Evolutionary conservation across 2,329 filamentous ascomycete species (phyloP), one percentile per base, ranked within the genome.

Genomic region (Cladosporium sp.): DNA sequence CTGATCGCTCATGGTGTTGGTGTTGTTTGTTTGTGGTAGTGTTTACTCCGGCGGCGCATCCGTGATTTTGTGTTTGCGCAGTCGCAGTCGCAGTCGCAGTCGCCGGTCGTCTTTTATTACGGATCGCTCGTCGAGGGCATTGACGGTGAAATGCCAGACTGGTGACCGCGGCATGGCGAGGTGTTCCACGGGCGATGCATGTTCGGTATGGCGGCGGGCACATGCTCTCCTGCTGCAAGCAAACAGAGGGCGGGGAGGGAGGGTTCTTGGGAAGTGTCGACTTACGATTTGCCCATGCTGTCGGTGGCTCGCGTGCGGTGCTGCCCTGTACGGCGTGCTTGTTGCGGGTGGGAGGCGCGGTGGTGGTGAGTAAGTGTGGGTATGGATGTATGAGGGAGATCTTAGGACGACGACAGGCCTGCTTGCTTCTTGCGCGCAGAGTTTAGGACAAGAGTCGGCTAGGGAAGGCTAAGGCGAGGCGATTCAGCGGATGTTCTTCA

Each of bases 1-100:
- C 5, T 67, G 69, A 58, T 73, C 68, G 49, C 67, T 69, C 69
- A 72, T 74, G 51, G 5, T 65, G 58, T 14, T 18, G 46, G 21
- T 10, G 21, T 61, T 51, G 14, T 16, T 63, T 8, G 43, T n/a
- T 18, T 21, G 48, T 54, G 16, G 23, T 43, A 32, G 36, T 58
- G 62, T n/a, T 36, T 32, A n/a, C 8, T 54, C 32, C 60, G 23
- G 60, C 18, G 16, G 60, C 18, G 16, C 16, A 13, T 62, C 48
- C 23, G 49, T 23, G n/a, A 4, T 6, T 25, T 18, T 46, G 18
- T 34, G 10, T 39, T 56, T 34, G 10, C 23, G 23, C 34, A 46
- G 13, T 16, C 34, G 16, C 7, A n/a, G n/a, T n/a, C n/a, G n/a
- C n/a, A n/a, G n/a, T n/a, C n/a, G n/a, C n/a, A n/a, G 13, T 16